Conservation (phyloP, 495 filamentous ascomycete genomes). For the Penicillium psychrofluorescens region DNA sequence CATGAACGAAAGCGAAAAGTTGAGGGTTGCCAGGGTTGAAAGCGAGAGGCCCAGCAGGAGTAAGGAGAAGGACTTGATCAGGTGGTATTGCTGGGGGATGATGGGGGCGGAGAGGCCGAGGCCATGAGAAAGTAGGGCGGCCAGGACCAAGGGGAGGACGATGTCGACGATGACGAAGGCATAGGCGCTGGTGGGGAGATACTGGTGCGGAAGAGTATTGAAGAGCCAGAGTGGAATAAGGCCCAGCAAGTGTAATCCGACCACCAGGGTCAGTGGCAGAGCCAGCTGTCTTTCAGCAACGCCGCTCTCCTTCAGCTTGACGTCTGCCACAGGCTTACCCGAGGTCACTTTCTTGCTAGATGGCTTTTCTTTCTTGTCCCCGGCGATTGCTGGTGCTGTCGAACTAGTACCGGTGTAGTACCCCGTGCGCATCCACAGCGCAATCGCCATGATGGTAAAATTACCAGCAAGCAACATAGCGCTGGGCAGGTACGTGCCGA, state of each 20-base stretch:
- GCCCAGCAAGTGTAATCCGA: constrained; percentile 66
- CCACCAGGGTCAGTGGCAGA: constrained; percentile 67
- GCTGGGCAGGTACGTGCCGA: constrained; percentile 93
- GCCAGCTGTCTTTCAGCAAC: constrained; percentile 67
- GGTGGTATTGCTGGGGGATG: constrained; percentile 57
- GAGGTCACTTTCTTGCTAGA: constrained; percentile 13
- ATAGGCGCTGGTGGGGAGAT: constrained; percentile 42
- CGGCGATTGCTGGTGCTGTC: constrained; percentile 3
- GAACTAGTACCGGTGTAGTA: constrained; percentile 24
- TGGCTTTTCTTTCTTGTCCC: constrained; percentile 16
- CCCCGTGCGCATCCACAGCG: constrained; percentile 84
- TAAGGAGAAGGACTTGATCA: constrained; percentile 87
- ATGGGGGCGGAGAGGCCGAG: constrained; percentile 42
- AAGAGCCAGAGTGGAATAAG: constrained; percentile 81
- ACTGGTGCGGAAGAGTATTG: constrained; percentile 60
- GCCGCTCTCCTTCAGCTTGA: constrained; percentile 11
- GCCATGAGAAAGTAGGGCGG: constrained; percentile 46
- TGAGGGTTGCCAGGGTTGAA: constrained; percentile 87
- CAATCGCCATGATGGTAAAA: constrained; percentile 92
- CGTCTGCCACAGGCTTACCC: constrained; percentile 10
- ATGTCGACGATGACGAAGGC: constrained; percentile 52
- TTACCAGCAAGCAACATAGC: constrained; percentile 92
- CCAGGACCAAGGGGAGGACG: constrained; percentile 50
- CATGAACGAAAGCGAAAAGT: constrained; percentile 87
- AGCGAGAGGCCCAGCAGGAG: constrained; percentile 86